These are phyloP conservation scores for Xylariaceae sp. DNA, from an alignment of 2,329 filamentous ascomycete species.

Conservation along the genomic window DNA sequence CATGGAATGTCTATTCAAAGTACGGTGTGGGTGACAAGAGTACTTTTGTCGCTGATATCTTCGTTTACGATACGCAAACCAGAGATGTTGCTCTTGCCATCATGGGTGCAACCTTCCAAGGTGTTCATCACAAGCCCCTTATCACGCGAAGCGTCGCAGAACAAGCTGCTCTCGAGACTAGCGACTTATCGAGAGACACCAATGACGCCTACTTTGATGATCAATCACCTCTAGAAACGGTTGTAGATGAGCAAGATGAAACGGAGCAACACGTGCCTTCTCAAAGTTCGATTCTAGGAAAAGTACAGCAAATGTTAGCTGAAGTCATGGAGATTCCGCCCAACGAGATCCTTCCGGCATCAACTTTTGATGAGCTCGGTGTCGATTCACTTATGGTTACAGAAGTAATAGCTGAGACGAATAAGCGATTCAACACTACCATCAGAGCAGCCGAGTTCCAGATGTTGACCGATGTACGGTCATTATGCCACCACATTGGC, in stretches of 20 bases:
- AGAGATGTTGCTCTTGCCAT: not conserved
- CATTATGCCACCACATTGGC: not conserved
- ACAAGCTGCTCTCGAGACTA: not conserved
- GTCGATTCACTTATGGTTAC: constrained; percentile 31
- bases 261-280: not conserved
- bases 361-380: constrained; percentile 24
- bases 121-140: not conserved
- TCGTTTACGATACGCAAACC: not conserved
- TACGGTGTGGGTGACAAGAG: not conserved
- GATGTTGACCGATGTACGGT: not conserved
- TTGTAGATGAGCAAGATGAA: constrained; percentile 10
- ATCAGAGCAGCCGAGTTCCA: not conserved
- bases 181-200: not conserved
- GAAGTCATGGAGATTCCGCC: constrained; percentile 17
- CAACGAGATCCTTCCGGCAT: constrained; percentile 16
- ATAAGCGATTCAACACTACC: constrained; percentile 4
- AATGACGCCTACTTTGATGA: constrained; percentile 6
- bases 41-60: not conserved
- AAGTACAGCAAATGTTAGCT: constrained; percentile 20
- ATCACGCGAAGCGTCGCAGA: not conserved
- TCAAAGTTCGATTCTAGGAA: not conserved
- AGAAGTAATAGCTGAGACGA: constrained; percentile 26
- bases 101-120: constrained; percentile 1
- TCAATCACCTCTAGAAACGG: not conserved
- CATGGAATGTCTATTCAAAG: constrained; percentile 9